These are phyloP conservation scores for Phytopythium boreale DNA, from an alignment of 352 stramenopile genomes.

Conservation along the genomic window DNA sequence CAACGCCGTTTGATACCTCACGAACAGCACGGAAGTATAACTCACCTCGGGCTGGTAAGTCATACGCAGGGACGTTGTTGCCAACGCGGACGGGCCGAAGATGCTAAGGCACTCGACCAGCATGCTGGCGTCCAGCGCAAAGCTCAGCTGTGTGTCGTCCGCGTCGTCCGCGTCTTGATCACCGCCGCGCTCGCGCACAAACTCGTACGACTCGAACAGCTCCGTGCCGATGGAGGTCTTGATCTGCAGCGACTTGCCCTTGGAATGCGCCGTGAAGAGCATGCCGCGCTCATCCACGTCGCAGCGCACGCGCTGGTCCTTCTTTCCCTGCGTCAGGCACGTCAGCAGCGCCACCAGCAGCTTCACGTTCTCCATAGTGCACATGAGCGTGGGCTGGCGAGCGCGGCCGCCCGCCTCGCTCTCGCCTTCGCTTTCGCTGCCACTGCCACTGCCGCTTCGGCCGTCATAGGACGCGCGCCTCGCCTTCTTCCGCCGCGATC, in stretches of 20 bases:
- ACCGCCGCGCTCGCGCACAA: slow-evolving; percentile 16
- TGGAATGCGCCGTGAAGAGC: slow-evolving; percentile 79
- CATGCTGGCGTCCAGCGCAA: slow-evolving; percentile 66
- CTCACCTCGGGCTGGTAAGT: slow-evolving; percentile 57
- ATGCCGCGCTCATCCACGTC: slow-evolving; percentile 62
- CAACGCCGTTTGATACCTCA: background rate
- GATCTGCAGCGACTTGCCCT: slow-evolving; percentile 84
- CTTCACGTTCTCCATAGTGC: slow-evolving; percentile 68
- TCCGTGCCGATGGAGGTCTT: slow-evolving; percentile 78
- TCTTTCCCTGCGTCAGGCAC: slow-evolving; percentile 63
- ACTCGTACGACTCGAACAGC: slow-evolving; percentile 71
- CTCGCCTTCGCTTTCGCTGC: slow-evolving; percentile 18
- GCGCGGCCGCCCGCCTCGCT: background rate
- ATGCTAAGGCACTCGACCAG: slow-evolving; percentile 82
- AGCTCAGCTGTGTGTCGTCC: slow-evolving; percentile 50
- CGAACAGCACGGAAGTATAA: background rate
- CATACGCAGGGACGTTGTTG: slow-evolving; percentile 73
- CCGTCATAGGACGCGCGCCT: background rate
- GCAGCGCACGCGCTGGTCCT: slow-evolving; percentile 76
- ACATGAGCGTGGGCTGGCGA: slow-evolving; percentile 38
- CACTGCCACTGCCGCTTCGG: slow-evolving; percentile 10
- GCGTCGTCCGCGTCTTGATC: slow-evolving; percentile 20
- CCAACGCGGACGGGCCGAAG: slow-evolving; percentile 59
- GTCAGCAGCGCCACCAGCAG: slow-evolving; percentile 69
- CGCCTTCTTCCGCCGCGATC: slow-evolving; percentile 6